Evolutionary conservation across 257 asterid species (phyloP).

Genomic region (Coffea eugenioides): DNA sequence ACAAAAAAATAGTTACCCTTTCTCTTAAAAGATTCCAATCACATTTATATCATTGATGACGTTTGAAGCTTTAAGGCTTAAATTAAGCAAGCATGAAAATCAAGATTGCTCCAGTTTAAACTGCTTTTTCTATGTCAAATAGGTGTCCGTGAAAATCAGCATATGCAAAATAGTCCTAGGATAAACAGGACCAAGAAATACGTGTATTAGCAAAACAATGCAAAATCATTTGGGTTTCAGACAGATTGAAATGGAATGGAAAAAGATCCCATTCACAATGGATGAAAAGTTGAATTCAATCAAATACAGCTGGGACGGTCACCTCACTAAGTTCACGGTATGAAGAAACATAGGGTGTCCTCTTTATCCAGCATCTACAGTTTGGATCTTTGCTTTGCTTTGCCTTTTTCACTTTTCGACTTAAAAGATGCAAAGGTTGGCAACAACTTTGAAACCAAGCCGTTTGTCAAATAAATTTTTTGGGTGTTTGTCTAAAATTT

Average conservation of each 20-base stretch:
- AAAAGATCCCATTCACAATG: not conserved
- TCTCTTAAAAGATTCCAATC: too few species aligned
- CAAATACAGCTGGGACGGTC: constrained; percentile 6
- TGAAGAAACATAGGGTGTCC: constrained; percentile 19
- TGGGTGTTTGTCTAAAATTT: too few species aligned
- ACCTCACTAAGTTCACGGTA: constrained; percentile 11
- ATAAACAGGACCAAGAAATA: not conserved
- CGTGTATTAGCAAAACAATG: not conserved
- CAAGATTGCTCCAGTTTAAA: too few species aligned
- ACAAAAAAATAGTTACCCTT: too few species aligned
- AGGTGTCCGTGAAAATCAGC: not conserved
- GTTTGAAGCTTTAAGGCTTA: too few species aligned
- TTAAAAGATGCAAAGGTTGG: not conserved
- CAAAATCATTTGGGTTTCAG: not conserved
- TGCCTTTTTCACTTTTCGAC: constrained; percentile 16
- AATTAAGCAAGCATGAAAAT: too few species aligned
- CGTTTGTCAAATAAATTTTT: too few species aligned
- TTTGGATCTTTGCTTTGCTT: constrained; percentile 9
- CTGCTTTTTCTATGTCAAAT: not conserved
- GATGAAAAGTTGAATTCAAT: not conserved
- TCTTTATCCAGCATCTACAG: constrained; percentile 29
- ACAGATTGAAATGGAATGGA: not conserved
- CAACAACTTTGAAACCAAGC: not conserved
- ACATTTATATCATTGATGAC: too few species aligned
- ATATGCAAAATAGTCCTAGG: not conserved